Conservation (phyloP, 2,329 filamentous ascomycete species). For the Pseudogymnoascus sp. region DNA sequence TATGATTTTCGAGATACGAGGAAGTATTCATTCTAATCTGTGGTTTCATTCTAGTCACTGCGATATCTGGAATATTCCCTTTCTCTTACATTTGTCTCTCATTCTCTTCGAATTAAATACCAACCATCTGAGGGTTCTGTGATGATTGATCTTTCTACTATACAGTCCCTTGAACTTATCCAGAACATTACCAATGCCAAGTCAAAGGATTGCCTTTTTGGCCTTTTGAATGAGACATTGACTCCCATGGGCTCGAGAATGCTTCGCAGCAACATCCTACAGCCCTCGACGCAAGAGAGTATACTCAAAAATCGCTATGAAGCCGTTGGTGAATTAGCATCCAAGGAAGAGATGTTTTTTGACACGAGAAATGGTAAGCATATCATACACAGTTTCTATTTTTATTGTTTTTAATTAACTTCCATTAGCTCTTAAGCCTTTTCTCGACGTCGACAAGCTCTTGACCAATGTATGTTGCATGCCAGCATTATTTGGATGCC, state of each 20-base stretch:
- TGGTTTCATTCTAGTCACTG: slow-evolving; percentile 48
- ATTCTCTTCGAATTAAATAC: slow-evolving; percentile 79
- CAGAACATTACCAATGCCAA: slow-evolving; percentile 73
- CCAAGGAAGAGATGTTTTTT: slow-evolving; percentile 78
- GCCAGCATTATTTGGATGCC: neutral
- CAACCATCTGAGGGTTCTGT: slow-evolving; percentile 85
- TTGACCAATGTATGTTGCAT: slow-evolving; percentile 55
- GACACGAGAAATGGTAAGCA: slow-evolving; percentile 58
- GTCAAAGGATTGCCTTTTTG: slow-evolving; percentile 76
- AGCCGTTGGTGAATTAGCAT: slow-evolving; percentile 72
- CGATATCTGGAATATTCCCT: slow-evolving; percentile 71
- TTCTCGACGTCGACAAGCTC: slow-evolving; percentile 71
- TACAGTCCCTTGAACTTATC: slow-evolving; percentile 79
- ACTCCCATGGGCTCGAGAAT: slow-evolving; percentile 86
- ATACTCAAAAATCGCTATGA: slow-evolving; percentile 69
- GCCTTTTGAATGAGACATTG: slow-evolving; percentile 72
- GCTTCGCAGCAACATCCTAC: slow-evolving; percentile 76
- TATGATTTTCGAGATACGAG: neutral
- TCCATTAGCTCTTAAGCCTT: slow-evolving; percentile 56
- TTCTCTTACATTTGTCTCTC: slow-evolving; percentile 59
- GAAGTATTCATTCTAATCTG: neutral
- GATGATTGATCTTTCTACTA: slow-evolving; percentile 89
- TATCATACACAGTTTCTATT: neutral
- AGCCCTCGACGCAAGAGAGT: slow-evolving; percentile 66
- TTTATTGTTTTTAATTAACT: neutral